phyloP scores from a whole-genome alignment of 306 rosid species.

The Canavalia gladiata region DNA sequence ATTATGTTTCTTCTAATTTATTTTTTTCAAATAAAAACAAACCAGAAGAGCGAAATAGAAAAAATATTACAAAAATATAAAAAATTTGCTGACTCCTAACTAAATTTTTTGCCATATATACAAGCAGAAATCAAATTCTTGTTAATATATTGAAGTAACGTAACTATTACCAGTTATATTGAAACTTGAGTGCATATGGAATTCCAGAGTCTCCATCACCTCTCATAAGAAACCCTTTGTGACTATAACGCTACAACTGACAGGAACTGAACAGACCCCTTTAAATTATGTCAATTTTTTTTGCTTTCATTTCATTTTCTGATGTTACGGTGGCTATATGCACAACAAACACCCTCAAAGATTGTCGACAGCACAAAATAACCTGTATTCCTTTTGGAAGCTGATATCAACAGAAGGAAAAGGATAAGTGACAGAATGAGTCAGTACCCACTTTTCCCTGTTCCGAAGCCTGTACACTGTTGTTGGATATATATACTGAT shows the following conservation, averaged over 20 bases:
- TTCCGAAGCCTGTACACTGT: not conserved
- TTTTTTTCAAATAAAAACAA: too few relatives aligned
- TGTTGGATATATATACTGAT: not conserved
- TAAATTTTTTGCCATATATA: too few relatives aligned
- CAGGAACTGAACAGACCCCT: not conserved
- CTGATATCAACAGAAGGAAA: not conserved
- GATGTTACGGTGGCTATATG: conserved; percentile 20
- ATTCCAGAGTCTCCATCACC: conserved; percentile 34
- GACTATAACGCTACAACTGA: conserved; percentile 5
- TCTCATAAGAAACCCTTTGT: not conserved
- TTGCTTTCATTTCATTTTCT: not conserved
- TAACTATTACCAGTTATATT: too few relatives aligned
- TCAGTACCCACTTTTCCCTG: not conserved
- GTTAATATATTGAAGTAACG: too few relatives aligned
- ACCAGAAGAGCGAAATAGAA: too few relatives aligned
- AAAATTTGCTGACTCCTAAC: too few relatives aligned
- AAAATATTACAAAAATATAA: too few relatives aligned
- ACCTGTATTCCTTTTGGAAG: not conserved
- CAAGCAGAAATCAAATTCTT: too few relatives aligned
- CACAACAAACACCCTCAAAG: conserved; percentile 21
- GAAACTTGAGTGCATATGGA: not conserved
- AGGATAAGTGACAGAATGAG: not conserved
- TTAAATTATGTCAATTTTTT: not conserved
- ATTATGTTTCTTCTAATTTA: too few relatives aligned
- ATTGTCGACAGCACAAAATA: not conserved